Conservation (phyloP, 208 protist genomes). For the Kentomonas sorsogonicus region DNA sequence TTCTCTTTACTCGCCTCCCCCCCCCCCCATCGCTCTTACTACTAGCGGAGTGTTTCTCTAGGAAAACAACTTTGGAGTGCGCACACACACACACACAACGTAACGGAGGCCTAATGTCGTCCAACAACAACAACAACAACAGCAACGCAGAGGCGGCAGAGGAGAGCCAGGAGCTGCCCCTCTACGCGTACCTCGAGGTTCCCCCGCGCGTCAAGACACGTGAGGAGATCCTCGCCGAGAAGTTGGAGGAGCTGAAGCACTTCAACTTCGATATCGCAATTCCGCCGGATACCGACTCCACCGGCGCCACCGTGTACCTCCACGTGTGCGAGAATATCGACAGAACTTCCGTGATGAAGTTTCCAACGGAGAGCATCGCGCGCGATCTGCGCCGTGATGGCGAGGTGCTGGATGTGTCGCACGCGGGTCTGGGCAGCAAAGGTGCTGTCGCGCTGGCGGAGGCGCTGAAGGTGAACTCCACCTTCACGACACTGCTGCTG, state of each 20-base stretch:
- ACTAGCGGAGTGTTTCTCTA: background rate
- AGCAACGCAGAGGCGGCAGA: constrained; percentile 1
- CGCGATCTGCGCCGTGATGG: constrained; percentile 36
- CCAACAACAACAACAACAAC: no score
- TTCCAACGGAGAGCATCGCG: constrained; percentile 62
- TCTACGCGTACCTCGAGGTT: constrained; percentile 67
- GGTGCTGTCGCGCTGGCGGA: constrained; percentile 68
- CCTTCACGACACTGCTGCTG: constrained; percentile 55
- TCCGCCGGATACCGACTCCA: constrained; percentile 59
- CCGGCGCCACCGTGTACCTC: constrained; percentile 58
- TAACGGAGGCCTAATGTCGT: no score
- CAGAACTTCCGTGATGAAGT: constrained; percentile 64
- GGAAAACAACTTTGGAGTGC: background rate
- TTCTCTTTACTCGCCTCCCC: constrained; percentile 5
- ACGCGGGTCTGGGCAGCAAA: constrained; percentile 62
- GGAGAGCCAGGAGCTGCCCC: constrained; percentile 18
- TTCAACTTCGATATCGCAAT: constrained; percentile 48
- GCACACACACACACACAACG: no score
- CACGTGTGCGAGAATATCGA: constrained; percentile 46
- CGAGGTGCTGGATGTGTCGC: constrained; percentile 65
- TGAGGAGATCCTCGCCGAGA: constrained; percentile 61
- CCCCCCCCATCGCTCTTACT: background rate
- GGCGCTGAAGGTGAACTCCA: constrained; percentile 61
- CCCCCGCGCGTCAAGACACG: constrained; percentile 41
- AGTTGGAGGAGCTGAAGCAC: constrained; percentile 40